Evolutionary conservation across 2,329 filamentous ascomycete species (phyloP).

Genomic region (Fusarium anthophilum): DNA sequence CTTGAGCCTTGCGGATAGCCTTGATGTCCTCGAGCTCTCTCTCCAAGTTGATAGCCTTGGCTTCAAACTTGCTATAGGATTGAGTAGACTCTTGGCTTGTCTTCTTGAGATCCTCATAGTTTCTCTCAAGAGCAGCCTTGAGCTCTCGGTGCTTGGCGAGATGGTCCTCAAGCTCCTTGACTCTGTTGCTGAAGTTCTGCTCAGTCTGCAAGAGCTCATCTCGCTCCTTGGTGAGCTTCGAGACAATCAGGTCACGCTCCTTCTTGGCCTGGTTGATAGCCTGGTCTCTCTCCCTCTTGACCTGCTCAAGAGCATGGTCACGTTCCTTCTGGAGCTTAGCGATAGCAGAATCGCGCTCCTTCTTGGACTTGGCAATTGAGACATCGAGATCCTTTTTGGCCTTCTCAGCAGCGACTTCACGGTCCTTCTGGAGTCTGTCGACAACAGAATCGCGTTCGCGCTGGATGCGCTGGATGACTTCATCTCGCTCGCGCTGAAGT

Average conservation of each 20-base stretch:
- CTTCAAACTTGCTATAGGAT: constrained; percentile 31
- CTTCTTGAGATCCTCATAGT: constrained; percentile 43
- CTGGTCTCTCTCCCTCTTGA: constrained; percentile 36
- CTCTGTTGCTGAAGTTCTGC: constrained; percentile 30
- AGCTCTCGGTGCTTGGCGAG: constrained; percentile 38
- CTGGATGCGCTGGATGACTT: constrained; percentile 30
- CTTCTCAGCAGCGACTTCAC: constrained; percentile 21
- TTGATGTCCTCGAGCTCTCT: constrained; percentile 39
- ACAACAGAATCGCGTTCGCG: constrained; percentile 32
- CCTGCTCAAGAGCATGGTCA: constrained; percentile 29
- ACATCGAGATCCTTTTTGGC: constrained; percentile 37
- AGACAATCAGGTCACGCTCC: constrained; percentile 32
- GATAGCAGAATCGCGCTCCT: constrained; percentile 36
- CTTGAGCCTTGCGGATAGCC: constrained; percentile 39
- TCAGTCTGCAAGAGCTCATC: constrained; percentile 38
- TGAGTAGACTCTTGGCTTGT: constrained; percentile 22
- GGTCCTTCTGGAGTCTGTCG: constrained; percentile 33
- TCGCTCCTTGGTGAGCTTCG: constrained; percentile 37
- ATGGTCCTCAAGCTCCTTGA: constrained; percentile 43
- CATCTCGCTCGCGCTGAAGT: constrained; percentile 33
- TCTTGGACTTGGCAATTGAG: constrained; percentile 33
- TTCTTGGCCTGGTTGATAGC: constrained; percentile 31
- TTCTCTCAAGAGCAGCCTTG: constrained; percentile 38
- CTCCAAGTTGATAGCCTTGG: constrained; percentile 41
- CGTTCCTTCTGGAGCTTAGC: constrained; percentile 36